Evolutionary conservation across 495 filamentous ascomycete genomes (phyloP), one percentile per base, ranked within the genome.

Genomic region (Tuber indicum): DNA sequence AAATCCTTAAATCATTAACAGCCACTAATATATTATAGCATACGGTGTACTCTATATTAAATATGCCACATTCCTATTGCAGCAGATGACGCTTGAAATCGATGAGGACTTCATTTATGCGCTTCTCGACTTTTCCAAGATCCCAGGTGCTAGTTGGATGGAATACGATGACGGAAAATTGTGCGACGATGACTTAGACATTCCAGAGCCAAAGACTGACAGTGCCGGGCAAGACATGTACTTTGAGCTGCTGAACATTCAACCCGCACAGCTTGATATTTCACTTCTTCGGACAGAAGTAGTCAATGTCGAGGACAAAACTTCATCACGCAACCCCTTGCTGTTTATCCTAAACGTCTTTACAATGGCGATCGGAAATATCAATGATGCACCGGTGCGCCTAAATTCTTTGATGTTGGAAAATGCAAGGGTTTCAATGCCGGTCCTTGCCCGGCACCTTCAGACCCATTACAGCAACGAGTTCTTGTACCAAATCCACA

Each of bases 41-140:
- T 98, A 98, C 81, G 96, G 96, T 79, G 96, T 99, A 71, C 88
- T 97, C 71, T 99, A 99, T 85, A 96, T 99, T 87, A 99, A 99
- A 85, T 98, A 98, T 84, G 93, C 94, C 62, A 98, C 94, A 0
- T 73, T 99, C 23, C 88, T 99, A 42, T 85, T 99, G 72, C 96
- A 99, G 85, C 93, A 99, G 85, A 98, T 99, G 95, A 98, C 96
- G 0, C 86, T 98, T 2, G 96, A 99, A 84, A 91, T 99, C 70
- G 96, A 99, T 79, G 96, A 99, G 83, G 96, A 99, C 83, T 99
- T 99, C 82, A 92, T 98, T 77, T 96, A 96, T 82, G 95, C 96
- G 26, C 89, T 99, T 81, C 86, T 99, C 12, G 96, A 99, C 83
- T 99, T 97, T 84, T 92, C 91, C 71, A 98, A 98, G 86, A 89